Percentiles rank a stretch among this genome's conserved stretches.
Conservation (phyloP, 2,329 filamentous ascomycete genomes). For the Trichoderma sp. region DNA sequence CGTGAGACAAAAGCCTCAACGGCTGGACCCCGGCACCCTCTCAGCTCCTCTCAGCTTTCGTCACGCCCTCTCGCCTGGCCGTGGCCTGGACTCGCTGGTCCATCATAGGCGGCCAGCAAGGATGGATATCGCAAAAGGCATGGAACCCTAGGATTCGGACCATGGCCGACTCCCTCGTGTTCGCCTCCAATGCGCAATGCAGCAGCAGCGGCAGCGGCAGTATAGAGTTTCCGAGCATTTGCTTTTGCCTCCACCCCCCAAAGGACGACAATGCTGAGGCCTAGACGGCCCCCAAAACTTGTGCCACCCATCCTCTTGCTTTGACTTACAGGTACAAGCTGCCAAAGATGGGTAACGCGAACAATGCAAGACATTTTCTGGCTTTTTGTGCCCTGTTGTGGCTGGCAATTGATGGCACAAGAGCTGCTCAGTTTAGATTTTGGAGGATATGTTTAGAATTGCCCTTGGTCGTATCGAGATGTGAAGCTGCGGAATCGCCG, state of each 20-base stretch:
- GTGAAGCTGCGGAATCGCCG: constrained; percentile 17
- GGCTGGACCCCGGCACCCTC: background rate
- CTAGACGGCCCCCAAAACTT: constrained; percentile 26
- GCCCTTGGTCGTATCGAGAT: constrained; percentile 7
- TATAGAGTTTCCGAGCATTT: background rate
- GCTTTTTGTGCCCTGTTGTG: constrained; percentile 13
- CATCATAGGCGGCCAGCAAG: background rate
- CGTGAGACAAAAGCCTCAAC: constrained; percentile 16
- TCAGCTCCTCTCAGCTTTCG: background rate
- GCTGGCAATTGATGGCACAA: constrained; percentile 10
- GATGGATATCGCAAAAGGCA: constrained; percentile 4
- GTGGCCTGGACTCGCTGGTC: background rate
- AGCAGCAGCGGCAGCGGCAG: background rate
- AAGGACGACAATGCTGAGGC: constrained; percentile 16
- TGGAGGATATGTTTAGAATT: background rate
- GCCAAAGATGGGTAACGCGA: constrained; percentile 13
- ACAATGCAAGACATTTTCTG: constrained; percentile 29
- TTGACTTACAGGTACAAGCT: constrained; percentile 21
- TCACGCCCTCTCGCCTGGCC: background rate
- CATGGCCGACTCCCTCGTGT: background rate
- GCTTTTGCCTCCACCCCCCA: constrained; percentile 5
- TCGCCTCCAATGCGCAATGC: background rate
- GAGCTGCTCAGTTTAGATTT: constrained; percentile 7
- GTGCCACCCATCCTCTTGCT: constrained; percentile 11
- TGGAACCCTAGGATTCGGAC: background rate